phyloP scores from a whole-genome alignment of 2,329 filamentous ascomycete genomes.

The Phaeoacremonium minimum region DNA sequence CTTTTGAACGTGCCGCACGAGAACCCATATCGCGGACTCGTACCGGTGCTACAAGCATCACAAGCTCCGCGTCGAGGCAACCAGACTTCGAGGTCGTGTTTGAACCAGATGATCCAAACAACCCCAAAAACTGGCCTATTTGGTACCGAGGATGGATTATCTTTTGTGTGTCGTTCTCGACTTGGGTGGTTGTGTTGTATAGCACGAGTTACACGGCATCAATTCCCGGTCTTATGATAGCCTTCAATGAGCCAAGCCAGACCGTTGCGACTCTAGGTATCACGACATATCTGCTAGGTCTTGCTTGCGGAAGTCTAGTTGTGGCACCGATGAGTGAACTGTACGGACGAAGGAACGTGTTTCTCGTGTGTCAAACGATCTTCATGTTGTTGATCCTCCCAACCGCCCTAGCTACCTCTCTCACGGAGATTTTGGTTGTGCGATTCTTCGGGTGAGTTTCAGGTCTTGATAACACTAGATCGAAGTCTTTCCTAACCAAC shows the following conservation, averaged over 20 bases:
- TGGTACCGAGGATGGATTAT: conserved; percentile 33
- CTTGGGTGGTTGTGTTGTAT: conserved; percentile 56
- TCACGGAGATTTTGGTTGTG: conserved; percentile 60
- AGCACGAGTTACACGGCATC: conserved; percentile 72
- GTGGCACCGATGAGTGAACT: conserved; percentile 69
- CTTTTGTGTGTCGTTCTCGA: conserved; percentile 35
- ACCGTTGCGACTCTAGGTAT: conserved; percentile 65
- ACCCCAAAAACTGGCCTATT: conserved; percentile 66
- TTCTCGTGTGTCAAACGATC: conserved; percentile 55
- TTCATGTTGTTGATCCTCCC: conserved; percentile 69
- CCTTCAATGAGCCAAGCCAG: conserved; percentile 50
- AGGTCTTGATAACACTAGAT: conserved; percentile 10
- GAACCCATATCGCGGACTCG: conserved; percentile 32
- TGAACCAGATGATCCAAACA: conserved; percentile 52
- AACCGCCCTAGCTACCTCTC: conserved; percentile 59
- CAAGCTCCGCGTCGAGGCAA: conserved; percentile 30
- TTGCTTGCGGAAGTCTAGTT: conserved; percentile 66
- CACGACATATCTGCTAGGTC: conserved; percentile 69
- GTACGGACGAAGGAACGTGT: conserved; percentile 61
- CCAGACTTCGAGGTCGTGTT: conserved; percentile 68
- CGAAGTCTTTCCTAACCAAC: conserved; percentile 4
- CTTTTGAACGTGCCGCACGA: conserved; percentile 10
- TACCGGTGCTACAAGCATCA: conserved; percentile 27
- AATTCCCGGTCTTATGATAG: conserved; percentile 59
- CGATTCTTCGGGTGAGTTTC: conserved; percentile 61